Base-by-base conservation (phyloP, 108 stramenopile genomes). In the Cylindrotheca closterium region DNA sequence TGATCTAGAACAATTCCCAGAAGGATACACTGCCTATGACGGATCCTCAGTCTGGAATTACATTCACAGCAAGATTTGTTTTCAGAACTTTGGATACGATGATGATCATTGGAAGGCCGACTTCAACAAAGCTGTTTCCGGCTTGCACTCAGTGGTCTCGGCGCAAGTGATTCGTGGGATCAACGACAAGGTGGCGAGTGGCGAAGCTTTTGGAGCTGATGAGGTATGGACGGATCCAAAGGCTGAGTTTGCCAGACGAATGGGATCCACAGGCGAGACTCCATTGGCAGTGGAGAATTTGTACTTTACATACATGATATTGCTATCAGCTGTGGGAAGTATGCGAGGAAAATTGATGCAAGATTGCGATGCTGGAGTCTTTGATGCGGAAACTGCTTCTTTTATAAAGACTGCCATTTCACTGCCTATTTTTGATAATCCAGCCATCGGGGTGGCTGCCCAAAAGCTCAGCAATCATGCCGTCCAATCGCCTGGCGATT, bases 271-370 rank as follows among this genome's bases (percentile, higher is more conserved):
- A 2, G 93, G 93, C 7, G 90, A 91, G 60, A 87, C 75, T 42
- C 88, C 94, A 23, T 65, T 85, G 74, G 89, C 96, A 55, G 73
- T 97, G 23, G 88, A 94, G 49, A 97, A 99, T 73, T 47, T 99
- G 29, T 94, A 97, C 70, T 98, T 97, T 76, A 70, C 86, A 51
- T 93, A 91, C 84, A 88, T 97, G 87, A 78, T 99, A 19, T 73
- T 95, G 32, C 65, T 97, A 12, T 75, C 93, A 27, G 97, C 96
- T 4, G 86, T 91, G 12, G 63, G 71, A 12, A 84, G 88, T 50
- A 93, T 90, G 2, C 61, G 78, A 32, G 80, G 82, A 19, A 75
- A 88, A 47, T 67, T 97, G 34, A 72, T 89, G 51, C 58, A 51
- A 30, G 91, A 88, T 62, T 88, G 86, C 52, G 68, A 81, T 18